These are phyloP conservation scores for Colletotrichum scovillei DNA, from an alignment of 2,329 filamentous ascomycete genomes.

Conservation along the genomic window DNA sequence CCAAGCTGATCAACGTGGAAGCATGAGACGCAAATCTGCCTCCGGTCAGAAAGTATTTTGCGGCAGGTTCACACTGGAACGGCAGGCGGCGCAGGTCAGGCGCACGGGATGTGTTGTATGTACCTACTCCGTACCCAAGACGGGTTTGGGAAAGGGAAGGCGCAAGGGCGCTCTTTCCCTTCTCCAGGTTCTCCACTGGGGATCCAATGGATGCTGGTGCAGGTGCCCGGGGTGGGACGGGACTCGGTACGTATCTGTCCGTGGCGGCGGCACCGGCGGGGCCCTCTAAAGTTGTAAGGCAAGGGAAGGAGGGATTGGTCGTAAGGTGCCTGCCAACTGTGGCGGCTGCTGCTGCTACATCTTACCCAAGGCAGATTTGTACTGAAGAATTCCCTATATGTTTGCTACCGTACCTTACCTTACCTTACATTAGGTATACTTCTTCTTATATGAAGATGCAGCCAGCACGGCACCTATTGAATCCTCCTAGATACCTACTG, in stretches of 20 bases:
- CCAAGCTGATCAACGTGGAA: background rate
- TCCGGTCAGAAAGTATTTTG: background rate
- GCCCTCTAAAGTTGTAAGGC: background rate
- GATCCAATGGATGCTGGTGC: background rate
- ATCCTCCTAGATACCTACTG: too few relatives aligned
- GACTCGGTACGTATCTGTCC: background rate
- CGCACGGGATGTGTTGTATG: background rate
- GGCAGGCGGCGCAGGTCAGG: background rate
- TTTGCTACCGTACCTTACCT: background rate
- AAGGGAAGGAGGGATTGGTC: too few relatives aligned
- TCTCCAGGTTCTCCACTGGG: background rate
- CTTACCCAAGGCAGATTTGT: background rate
- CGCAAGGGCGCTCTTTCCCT: background rate
- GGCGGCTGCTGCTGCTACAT: too few relatives aligned
- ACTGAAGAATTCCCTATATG: background rate
- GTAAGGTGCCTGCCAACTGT: too few relatives aligned
- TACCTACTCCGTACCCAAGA: background rate
- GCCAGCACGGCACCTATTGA: too few relatives aligned
- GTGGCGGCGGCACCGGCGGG: background rate
- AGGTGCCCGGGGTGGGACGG: background rate
- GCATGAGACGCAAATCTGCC: background rate
- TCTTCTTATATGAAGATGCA: too few relatives aligned
- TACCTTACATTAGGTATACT: too few relatives aligned
- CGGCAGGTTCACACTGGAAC: background rate
- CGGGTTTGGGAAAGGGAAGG: background rate